Base-by-base conservation (phyloP, 108 stramenopile species). In the Skeletonema tropicum region DNA sequence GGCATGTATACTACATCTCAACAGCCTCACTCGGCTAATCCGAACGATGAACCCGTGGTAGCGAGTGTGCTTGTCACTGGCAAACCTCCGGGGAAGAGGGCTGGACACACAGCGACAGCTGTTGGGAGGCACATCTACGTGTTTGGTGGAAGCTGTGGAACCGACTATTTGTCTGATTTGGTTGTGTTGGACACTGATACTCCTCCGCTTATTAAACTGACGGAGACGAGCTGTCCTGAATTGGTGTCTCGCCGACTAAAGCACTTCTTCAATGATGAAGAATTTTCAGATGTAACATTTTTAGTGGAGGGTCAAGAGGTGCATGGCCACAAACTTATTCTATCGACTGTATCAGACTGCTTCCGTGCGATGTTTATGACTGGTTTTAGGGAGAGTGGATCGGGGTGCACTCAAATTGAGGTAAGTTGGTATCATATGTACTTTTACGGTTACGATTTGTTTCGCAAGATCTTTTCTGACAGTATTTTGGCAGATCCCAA, bases 81-180 rank as follows among this genome's bases (percentile, higher is more conserved):
- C 19, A 66, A 71, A 5, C 89, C 89, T 9, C 97, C 97, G 6
- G 93, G 94, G 32, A 83, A 88, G 21, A 68, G 97, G 66, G 97
- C 97, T 7, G 97, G 97, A 2, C 97, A 98, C 82, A 98, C 94
- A 3, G 96, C 96, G 9, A 98, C 97, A 25, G 92, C 93, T 10
- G 94, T 96, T 5, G 90, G 88, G 62, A 82, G 91, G 12, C 71
- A 78, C 66, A 92, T 96, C 7, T 96, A 83, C 66, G 76, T 94
- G 19, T 94, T 96, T 70, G 96, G 96, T 17, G 96, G 96, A 11
- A 83, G 77, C 21, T 92, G 89, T 67, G 91, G 89, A 2, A 82
- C 68, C 38, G 86, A 92, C 36, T 96, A 93, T 65, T 81, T 96
- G 32, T 87, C 86, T 46, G 96, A 97, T 71, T 94, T 94, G 68